These are phyloP conservation scores for Alternaria sp. DNA, from an alignment of 2,329 filamentous ascomycete genomes.

Conservation along the genomic window DNA sequence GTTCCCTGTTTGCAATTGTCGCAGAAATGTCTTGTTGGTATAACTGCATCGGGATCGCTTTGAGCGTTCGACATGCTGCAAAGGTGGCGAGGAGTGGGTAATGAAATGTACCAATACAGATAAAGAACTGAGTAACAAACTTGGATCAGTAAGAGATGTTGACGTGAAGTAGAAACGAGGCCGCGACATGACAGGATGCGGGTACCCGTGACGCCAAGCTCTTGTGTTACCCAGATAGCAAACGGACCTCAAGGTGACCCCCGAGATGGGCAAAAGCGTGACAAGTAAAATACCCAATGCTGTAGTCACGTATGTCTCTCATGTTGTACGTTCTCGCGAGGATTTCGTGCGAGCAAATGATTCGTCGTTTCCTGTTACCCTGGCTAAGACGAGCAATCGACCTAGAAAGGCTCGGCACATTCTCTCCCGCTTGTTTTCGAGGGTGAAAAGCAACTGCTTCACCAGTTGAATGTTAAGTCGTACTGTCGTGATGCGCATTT, in stretches of 20 bases:
- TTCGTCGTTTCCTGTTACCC: background rate
- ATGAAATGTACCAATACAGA: too few species aligned
- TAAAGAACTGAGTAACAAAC: too few species aligned
- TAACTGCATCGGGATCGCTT: background rate
- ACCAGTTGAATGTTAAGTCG: background rate
- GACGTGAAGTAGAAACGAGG: background rate
- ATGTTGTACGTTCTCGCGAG: background rate
- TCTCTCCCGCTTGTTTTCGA: background rate
- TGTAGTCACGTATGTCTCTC: accelerated
- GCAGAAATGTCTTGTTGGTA: background rate
- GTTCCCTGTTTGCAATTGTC: background rate
- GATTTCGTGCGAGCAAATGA: background rate
- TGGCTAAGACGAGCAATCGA: background rate
- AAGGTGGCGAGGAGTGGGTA: background rate
- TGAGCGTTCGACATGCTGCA: background rate
- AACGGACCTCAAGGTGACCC: background rate
- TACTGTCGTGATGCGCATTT: background rate
- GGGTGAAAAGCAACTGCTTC: background rate
- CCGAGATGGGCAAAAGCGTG: background rate
- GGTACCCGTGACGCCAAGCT: background rate
- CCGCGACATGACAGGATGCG: background rate
- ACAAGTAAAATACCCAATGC: background rate
- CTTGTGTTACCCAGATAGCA: background rate
- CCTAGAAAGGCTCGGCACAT: background rate
- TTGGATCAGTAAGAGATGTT: background rate